A percentile compares a stretch with the other conserved stretches of the same genome.
Conservation (phyloP, 176 grass and related monocot species). For the Oryza rufipogon region DNA sequence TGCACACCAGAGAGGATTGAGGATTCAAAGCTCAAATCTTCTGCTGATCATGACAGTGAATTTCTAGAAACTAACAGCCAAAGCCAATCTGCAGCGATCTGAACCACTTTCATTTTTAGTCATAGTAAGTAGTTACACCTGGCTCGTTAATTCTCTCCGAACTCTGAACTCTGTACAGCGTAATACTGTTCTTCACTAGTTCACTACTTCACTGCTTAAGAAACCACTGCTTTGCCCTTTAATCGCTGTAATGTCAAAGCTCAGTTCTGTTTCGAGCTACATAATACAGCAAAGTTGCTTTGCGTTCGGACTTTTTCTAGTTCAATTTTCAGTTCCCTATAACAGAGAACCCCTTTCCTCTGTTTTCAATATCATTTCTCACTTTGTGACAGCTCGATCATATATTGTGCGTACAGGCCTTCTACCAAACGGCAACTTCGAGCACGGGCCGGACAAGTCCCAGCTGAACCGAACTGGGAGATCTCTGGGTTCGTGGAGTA, state of each 20-base stretch:
- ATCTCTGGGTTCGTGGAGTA: slow-evolving; percentile 59
- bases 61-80: neutral
- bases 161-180: too few species aligned
- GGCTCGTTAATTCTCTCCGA: neutral
- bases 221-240: neutral
- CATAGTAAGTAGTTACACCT: neutral
- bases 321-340: neutral
- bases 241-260: neutral
- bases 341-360: neutral
- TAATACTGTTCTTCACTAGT: neutral
- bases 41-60: neutral
- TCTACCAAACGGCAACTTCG: slow-evolving; percentile 53
- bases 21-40: neutral
- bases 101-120: too few species aligned
- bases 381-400: neutral
- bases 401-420: slow-evolving; percentile 18
- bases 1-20: neutral
- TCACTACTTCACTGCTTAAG: neutral
- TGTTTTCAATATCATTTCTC: neutral
- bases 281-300: neutral
- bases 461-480: slow-evolving; percentile 55
- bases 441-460: slow-evolving; percentile 30
- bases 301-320: neutral
- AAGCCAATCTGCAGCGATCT: neutral
- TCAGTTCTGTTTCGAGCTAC: neutral